Percentiles rank a stretch among this genome's conserved stretches.
phyloP scores from a whole-genome alignment of 1,284 basidiomycete genomes.

The Agaricales sp. region DNA sequence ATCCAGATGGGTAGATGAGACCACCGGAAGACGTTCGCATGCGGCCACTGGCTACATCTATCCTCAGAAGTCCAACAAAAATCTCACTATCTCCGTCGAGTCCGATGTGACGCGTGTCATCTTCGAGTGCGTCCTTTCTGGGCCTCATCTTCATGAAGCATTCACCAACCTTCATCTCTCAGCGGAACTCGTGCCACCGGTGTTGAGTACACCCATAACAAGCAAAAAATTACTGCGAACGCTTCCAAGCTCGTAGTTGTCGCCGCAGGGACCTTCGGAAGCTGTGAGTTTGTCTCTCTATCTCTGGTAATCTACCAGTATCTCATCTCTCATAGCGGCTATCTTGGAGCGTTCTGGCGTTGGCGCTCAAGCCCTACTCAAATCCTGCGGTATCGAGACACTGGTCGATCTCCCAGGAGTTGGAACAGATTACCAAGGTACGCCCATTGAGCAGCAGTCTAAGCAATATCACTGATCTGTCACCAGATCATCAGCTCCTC shows the following conservation, averaged over 20 bases:
- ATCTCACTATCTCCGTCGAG: slow-evolving; percentile 28
- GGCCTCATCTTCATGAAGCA: too few relatives aligned
- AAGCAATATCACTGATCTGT: neutral
- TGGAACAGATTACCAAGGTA: slow-evolving; percentile 44
- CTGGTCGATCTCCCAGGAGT: slow-evolving; percentile 47
- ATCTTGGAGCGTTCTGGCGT: slow-evolving; percentile 29
- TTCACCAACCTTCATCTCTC: too few relatives aligned
- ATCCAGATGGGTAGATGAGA: slow-evolving; percentile 35
- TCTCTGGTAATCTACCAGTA: slow-evolving; percentile 12
- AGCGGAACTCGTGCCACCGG: slow-evolving; percentile 44
- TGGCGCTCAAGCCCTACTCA: slow-evolving; percentile 29
- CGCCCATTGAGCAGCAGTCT: slow-evolving; percentile 7
- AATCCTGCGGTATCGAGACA: slow-evolving; percentile 27
- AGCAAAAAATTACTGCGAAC: slow-evolving; percentile 17
- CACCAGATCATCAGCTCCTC: slow-evolving; percentile 29
- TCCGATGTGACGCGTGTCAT: slow-evolving; percentile 35
- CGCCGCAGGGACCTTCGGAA: slow-evolving; percentile 40
- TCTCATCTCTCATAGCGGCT: neutral
- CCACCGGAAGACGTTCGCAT: slow-evolving; percentile 48
- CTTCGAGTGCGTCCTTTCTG: slow-evolving; percentile 29
- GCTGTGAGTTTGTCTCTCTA: slow-evolving; percentile 27
- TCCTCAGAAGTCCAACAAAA: slow-evolving; percentile 30
- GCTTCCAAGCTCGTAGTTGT: slow-evolving; percentile 37
- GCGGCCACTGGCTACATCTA: slow-evolving; percentile 48
- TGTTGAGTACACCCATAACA: slow-evolving; percentile 40